Conservation (phyloP, 2,329 filamentous ascomycete genomes). For the Trichoderma asperellum region DNA sequence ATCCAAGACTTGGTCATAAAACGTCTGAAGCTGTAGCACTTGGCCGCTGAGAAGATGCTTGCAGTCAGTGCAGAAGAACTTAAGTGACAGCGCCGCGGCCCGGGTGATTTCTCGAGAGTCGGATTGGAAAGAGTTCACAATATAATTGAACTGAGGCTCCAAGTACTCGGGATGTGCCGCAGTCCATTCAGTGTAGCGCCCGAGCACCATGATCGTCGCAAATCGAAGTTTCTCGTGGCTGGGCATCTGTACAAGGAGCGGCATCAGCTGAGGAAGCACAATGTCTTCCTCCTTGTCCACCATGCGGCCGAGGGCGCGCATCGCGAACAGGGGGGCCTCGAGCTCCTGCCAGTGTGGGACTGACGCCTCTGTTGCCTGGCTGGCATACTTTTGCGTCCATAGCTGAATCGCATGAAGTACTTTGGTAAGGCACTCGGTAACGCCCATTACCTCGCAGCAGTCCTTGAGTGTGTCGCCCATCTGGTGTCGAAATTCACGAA, state of each 20-base stretch:
- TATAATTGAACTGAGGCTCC: conserved; percentile 91
- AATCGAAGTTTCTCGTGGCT: conserved; percentile 98
- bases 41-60: conserved; percentile 82
- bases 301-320: conserved; percentile 96
- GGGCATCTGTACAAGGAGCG: conserved; percentile 89
- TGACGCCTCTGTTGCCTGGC: conserved; percentile 70
- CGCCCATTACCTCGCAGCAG: conserved; percentile 92
- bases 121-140: conserved; percentile 89
- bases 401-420: conserved; percentile 82
- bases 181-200: conserved; percentile 97
- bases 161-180: conserved; percentile 90
- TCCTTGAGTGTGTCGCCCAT: conserved; percentile 99
- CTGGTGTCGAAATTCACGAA: conserved; percentile 91
- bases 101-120: conserved; percentile 88
- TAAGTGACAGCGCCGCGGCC: conserved; percentile 90
- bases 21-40: conserved; percentile 83
- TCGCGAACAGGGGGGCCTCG: conserved; percentile 91
- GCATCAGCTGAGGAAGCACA: conserved; percentile 89
- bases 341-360: conserved; percentile 97
- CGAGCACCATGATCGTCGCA: conserved; percentile 96
- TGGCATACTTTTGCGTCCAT: conserved; percentile 84
- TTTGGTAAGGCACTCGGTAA: conserved; percentile 87
- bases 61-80: conserved; percentile 97
- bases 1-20: conserved; percentile 89
- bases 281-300: conserved; percentile 85